Conservation (phyloP, 177 flowering plant genomes). For the Telopea speciosissima region DNA sequence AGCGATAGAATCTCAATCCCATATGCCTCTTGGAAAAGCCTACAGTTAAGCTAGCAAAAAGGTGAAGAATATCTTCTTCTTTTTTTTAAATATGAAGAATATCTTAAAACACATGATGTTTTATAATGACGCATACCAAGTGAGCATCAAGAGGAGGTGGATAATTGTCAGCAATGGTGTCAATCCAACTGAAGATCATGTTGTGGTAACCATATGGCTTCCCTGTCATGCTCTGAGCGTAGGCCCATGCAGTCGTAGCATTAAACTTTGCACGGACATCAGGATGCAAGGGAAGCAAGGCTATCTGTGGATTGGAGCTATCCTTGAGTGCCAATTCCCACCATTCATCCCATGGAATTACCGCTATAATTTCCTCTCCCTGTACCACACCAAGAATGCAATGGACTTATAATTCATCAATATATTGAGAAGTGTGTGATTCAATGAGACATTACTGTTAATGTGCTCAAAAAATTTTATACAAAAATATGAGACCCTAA, state of each 20-base stretch:
- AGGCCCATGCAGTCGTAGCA: constrained; percentile 90
- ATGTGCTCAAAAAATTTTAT: background rate
- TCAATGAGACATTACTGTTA: background rate
- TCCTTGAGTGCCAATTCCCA: constrained; percentile 87
- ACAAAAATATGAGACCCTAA: background rate
- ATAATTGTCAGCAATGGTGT: constrained; percentile 81
- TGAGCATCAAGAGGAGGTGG: constrained; percentile 99
- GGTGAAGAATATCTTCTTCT: background rate
- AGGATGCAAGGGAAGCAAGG: constrained; percentile 89
- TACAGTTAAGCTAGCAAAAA: background rate
- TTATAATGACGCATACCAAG: constrained; percentile 53
- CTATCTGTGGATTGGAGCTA: constrained; percentile 87
- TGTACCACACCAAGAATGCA: constrained; percentile 23
- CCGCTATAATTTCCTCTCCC: constrained; percentile 97
- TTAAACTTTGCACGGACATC: constrained; percentile 78
- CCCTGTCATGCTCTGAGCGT: constrained; percentile 92
- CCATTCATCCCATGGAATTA: constrained; percentile 98
- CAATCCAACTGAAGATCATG: constrained; percentile 99
- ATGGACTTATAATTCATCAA: background rate
- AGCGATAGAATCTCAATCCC: background rate
- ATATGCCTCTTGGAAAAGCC: background rate
- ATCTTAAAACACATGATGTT: background rate
- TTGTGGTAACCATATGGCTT: constrained; percentile 99
- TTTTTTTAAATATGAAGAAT: background rate
- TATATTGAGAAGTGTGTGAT: background rate